phyloP scores from a whole-genome alignment of 129 eudicot genomes.

The Lactuca sativa region DNA sequence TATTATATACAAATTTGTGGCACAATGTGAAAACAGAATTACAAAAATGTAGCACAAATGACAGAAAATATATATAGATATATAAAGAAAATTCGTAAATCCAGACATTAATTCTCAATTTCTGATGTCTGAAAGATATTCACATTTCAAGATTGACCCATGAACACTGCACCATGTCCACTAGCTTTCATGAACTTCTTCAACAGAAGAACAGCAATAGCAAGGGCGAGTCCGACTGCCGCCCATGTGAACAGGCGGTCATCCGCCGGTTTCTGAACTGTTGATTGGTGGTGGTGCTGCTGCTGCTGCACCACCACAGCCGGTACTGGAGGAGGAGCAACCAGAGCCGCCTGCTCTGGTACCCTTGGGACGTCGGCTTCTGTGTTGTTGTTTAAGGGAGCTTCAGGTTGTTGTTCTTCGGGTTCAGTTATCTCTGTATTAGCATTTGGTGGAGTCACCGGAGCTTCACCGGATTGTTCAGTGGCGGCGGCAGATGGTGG shows the following conservation, averaged over 20 bases:
- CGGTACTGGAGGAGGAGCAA: conserved; percentile 20
- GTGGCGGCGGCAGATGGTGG: conserved; percentile 34
- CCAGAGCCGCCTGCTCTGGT: conserved; percentile 30
- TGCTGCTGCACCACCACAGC: conserved; percentile 23
- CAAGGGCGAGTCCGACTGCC: conserved; percentile 81
- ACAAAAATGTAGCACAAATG: not conserved
- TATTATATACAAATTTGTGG: conserved; percentile 4
- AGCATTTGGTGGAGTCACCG: conserved; percentile 35
- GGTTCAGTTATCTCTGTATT: conserved; percentile 33
- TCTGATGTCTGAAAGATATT: not conserved
- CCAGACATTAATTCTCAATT: not conserved
- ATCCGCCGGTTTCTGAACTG: conserved; percentile 64
- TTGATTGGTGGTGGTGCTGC: not conserved
- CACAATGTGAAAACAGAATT: conserved; percentile 1
- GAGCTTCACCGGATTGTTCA: conserved; percentile 33
- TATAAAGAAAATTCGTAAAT: not conserved
- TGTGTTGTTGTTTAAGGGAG: conserved; percentile 32
- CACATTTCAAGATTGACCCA: not conserved
- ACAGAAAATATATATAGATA: not conserved
- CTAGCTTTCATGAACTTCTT: conserved; percentile 89
- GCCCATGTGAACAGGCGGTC: conserved; percentile 93
- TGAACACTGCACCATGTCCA: conserved; percentile 52
- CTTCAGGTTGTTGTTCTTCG: conserved; percentile 41
- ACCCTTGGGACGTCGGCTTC: conserved; percentile 29
- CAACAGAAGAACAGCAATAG: conserved; percentile 67